phyloP scores from a whole-genome alignment of 2,329 filamentous ascomycete species.

The Sporothrix euskadiensis region DNA sequence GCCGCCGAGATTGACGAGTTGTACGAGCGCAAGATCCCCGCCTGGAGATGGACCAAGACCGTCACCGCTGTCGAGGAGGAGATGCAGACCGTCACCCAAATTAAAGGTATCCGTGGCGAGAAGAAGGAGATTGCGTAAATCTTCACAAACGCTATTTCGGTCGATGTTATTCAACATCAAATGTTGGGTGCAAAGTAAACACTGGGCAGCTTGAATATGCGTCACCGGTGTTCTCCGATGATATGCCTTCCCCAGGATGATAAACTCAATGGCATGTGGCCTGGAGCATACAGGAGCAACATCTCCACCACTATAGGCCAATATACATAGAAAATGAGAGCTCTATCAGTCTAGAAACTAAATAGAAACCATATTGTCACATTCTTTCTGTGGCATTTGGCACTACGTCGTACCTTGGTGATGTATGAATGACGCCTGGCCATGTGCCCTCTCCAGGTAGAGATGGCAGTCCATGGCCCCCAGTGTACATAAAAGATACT shows the following conservation, averaged over 20 bases:
- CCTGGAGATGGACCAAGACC: not conserved
- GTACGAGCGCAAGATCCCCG: constrained; percentile 8
- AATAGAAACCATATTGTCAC: not conserved
- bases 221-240: no score
- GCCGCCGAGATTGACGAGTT: constrained; percentile 4
- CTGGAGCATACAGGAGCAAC: no score
- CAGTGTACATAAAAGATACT: not conserved
- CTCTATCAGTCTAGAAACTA: not conserved
- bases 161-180: no score
- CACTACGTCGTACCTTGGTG: no score
- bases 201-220: no score
- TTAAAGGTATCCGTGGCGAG: not conserved
- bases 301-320: not conserved
- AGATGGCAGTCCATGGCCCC: not conserved
- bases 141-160: no score
- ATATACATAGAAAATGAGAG: not conserved
- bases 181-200: no score
- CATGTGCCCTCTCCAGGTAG: not conserved
- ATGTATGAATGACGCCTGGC: not conserved
- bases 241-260: no score
- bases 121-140: not conserved
- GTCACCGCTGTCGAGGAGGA: constrained; percentile 8
- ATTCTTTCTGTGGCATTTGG: not conserved
- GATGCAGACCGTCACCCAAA: not conserved
- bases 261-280: no score